Evolutionary conservation across 805 yeast genomes (phyloP), one percentile per base, ranked within the genome.

Genomic region (Starmera pachycereana): DNA sequence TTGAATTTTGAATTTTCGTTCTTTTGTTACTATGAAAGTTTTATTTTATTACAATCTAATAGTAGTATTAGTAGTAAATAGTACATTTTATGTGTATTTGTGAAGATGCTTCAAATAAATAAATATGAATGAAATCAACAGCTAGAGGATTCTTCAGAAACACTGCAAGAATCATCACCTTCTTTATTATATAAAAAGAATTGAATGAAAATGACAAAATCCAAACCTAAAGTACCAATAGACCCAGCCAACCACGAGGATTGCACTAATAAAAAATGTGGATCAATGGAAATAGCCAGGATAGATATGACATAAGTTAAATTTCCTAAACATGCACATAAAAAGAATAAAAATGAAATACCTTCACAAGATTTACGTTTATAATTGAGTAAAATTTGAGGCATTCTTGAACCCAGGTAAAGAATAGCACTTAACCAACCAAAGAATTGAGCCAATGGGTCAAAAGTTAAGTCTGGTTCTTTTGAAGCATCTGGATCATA

Each of bases 311-410:
- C 96, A 52, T 88, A 92, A 1, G 96, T 86, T 54, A 85, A 66
- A 58, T 90, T 92, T 36, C 98, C 98, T 41, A 90, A 65, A 58
- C 96, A 88, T 16, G 98, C 97, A 69, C 92, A 90, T 18, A 92
- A 64, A 63, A 90, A 90, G 62, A 92, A 90, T 69, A 90, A 70
- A 54, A 92, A 86, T 10, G 96, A 86, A 37, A 90, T 84, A 19
- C 97, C 97, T 45, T 92, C 97, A 57, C 96, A 88, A 2, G 95
- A 82, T 62, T 88, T 89, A 54, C 97, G 73, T 57, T 80, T 70
- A 55, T 71, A 86, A 62, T 92, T 92, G 44, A 90, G 69, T 43
- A 86, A 58, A 40, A 92, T 86, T 63, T 92, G 98, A 1, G 98
- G 98, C 27, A 92, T 62, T 51, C 98, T 70, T 13, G 97, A 89